Conservation (phyloP, 306 rosid species). For the Pterocarpus santalinus region DNA sequence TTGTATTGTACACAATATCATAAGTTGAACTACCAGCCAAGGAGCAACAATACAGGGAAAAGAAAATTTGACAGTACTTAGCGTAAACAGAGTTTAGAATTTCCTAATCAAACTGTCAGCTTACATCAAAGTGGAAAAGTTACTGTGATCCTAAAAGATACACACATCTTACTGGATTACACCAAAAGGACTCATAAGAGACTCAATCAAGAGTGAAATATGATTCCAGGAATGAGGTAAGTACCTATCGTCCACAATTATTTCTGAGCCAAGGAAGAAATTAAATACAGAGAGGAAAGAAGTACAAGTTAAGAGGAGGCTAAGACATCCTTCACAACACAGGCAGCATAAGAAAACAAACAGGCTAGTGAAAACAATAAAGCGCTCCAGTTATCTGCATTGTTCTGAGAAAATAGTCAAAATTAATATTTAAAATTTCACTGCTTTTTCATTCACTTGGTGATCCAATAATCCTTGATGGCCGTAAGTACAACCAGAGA, state of each 20-base stretch:
- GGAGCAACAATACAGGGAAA: no score
- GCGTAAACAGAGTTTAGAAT: no score
- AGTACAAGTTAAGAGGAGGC: background rate
- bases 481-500: constrained; percentile 10
- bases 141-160: no score
- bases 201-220: no score
- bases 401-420: constrained; percentile 15
- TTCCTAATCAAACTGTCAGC: no score
- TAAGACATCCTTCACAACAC: background rate
- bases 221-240: background rate
- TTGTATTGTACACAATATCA: no score
- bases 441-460: background rate
- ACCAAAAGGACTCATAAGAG: no score
- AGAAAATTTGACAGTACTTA: no score
- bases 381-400: constrained; percentile 15
- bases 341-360: constrained; percentile 24
- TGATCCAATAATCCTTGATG: constrained; percentile 20
- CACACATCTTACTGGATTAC: no score
- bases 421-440: constrained; percentile 9
- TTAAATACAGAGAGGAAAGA: background rate
- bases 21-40: no score
- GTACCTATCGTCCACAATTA: background rate
- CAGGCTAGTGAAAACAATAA: constrained; percentile 2
- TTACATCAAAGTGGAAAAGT: no score
- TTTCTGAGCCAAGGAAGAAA: background rate